These are phyloP conservation scores for Populus hybrid DNA, from an alignment of 441 rosid genomes.

Conservation along the genomic window DNA sequence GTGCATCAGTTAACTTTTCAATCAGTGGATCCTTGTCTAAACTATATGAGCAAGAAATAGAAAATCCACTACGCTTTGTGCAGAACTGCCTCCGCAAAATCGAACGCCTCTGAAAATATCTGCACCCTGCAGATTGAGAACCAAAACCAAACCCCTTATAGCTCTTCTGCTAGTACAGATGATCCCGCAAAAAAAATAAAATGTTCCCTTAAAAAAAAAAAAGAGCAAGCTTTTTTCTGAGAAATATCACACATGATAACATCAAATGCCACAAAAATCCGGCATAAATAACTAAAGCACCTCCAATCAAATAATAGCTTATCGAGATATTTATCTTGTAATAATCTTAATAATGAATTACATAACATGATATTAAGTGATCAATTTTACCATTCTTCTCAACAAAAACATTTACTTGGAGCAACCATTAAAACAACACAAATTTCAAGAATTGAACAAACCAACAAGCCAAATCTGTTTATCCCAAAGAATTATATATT, in stretches of 20 bases:
- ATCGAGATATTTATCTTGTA: neutral
- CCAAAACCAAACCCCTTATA: neutral
- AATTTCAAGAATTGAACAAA: neutral
- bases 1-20: conserved; percentile 42
- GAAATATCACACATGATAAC: neutral
- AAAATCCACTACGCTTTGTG: conserved; percentile 18
- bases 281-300: neutral
- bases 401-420: neutral
- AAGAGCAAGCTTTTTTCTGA: neutral
- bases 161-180: conserved; percentile 22
- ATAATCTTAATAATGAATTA: neutral
- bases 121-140: neutral
- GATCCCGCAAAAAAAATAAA: conserved; percentile 15
- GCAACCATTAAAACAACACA: neutral
- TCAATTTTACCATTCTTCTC: neutral
- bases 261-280: neutral
- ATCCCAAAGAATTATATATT: neutral
- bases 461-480: neutral
- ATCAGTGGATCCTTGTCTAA: conserved; percentile 34
- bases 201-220: conserved; percentile 20
- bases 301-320: neutral
- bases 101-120: conserved; percentile 18
- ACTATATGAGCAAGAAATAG: conserved; percentile 40
- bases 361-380: neutral
- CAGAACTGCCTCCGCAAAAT: conserved; percentile 14